Evolutionary conservation across 345 rosid genomes (phyloP).

Genomic region (Eucalyptus sp.): DNA sequence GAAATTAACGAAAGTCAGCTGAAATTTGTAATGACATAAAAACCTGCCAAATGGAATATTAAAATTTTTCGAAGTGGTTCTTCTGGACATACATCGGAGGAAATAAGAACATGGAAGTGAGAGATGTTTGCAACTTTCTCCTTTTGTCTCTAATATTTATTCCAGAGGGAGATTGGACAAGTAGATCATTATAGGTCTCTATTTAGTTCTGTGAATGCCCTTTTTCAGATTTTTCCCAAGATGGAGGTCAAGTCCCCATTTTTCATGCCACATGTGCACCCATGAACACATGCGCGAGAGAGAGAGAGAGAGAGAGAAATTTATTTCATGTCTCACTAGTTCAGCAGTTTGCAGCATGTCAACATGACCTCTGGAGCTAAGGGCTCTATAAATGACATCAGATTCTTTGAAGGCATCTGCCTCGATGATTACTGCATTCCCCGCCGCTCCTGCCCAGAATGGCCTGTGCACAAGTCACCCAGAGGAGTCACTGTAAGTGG

Average conservation of each 20-base stretch:
- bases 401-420: constrained; percentile 96
- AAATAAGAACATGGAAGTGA: not conserved
- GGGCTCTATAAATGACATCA: constrained; percentile 84
- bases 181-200: not conserved
- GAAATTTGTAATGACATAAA: not conserved
- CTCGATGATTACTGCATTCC: constrained; percentile 73
- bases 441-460: constrained; percentile 76
- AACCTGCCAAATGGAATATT: not conserved
- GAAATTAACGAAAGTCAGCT: not conserved
- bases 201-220: not conserved
- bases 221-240: not conserved
- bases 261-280: not conserved
- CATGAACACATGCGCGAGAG: not conserved
- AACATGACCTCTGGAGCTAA: constrained; percentile 77
- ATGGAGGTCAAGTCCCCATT: not conserved
- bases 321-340: constrained; percentile 28
- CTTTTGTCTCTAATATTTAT: not conserved
- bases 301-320: not conserved
- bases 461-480: constrained; percentile 29
- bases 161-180: not conserved
- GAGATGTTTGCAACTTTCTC: not conserved
- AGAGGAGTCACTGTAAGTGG: not conserved
- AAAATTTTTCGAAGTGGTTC: not conserved
- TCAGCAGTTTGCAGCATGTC: constrained; percentile 92
- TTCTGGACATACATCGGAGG: not conserved